phyloP scores from a whole-genome alignment of 768 basidiomycete species.

The Exsudoporus frostii region DNA sequence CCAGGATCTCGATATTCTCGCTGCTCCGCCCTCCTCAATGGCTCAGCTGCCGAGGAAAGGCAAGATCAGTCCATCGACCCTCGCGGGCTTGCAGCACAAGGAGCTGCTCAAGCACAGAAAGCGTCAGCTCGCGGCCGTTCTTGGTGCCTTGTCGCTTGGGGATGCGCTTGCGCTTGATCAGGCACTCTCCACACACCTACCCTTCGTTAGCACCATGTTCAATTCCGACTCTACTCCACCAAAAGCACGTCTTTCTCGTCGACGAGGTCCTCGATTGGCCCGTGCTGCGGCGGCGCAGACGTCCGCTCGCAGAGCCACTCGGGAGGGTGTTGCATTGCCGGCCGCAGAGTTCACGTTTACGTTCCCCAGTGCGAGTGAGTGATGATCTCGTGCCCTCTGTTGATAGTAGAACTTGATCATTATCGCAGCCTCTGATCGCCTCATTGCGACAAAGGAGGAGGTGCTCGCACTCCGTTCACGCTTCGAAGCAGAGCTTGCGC shows the following conservation, averaged over 20 bases:
- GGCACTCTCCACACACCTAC: constrained; percentile 54
- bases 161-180: constrained; percentile 76
- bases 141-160: constrained; percentile 62
- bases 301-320: constrained; percentile 4
- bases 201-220: constrained; percentile 35
- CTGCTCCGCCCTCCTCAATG: constrained; percentile 18
- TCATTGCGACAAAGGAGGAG: constrained; percentile 66
- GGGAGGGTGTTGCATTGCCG: constrained; percentile 44
- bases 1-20: constrained; percentile 23
- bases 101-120: constrained; percentile 67
- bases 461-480: constrained; percentile 59
- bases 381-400: constrained; percentile 21
- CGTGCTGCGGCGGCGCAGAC: constrained; percentile 36
- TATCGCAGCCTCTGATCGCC: constrained; percentile 65
- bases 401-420: constrained; percentile 27
- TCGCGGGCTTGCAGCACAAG: constrained; percentile 73
- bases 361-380: constrained; percentile 73
- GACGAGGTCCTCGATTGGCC: constrained; percentile 50
- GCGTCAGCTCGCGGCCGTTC: constrained; percentile 65
- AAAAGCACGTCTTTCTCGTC: constrained; percentile 53
- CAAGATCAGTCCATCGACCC: constrained; percentile 55
- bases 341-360: constrained; percentile 55
- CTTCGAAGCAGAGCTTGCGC: constrained; percentile 71
- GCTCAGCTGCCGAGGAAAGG: constrained; percentile 32
- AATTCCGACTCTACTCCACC: constrained; percentile 28